A percentile compares a stretch with the other conserved stretches of the same genome.
These are phyloP conservation scores for Isatis tinctoria DNA, from an alignment of 345 rosid species.

Conservation along the genomic window DNA sequence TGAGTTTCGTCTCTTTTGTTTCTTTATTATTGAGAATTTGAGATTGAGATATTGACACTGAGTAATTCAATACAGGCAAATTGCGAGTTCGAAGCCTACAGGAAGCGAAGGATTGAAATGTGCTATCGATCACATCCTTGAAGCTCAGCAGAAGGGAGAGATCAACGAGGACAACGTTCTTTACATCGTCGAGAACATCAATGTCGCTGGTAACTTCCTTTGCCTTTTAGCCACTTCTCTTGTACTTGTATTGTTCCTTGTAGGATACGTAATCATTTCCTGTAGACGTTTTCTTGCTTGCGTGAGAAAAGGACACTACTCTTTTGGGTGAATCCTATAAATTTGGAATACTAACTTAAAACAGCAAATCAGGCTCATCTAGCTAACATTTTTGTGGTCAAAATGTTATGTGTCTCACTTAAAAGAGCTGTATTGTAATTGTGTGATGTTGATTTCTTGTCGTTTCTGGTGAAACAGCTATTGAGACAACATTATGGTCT, in stretches of 20 bases:
- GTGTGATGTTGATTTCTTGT: neutral
- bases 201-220: slow-evolving; percentile 66
- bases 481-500: slow-evolving; percentile 95
- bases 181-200: slow-evolving; percentile 97
- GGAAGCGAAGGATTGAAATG: slow-evolving; percentile 70
- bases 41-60: slow-evolving; percentile 1
- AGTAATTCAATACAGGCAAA: slow-evolving; percentile 44
- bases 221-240: neutral
- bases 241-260: slow-evolving; percentile 1
- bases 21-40: neutral
- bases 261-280: slow-evolving; percentile 14
- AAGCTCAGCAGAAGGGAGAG: slow-evolving; percentile 87
- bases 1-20: slow-evolving; percentile 29
- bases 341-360: neutral
- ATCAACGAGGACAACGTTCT: slow-evolving; percentile 95
- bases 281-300: slow-evolving; percentile 14
- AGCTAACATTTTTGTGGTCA: neutral
- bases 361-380: neutral
- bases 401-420: neutral
- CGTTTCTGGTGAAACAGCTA: slow-evolving; percentile 47
- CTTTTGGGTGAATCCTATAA: neutral
- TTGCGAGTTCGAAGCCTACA: slow-evolving; percentile 56
- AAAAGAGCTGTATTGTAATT: neutral
- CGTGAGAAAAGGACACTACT: neutral
- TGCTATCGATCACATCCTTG: slow-evolving; percentile 90